These are phyloP conservation scores for Diphasiastrum complanatum DNA, from an alignment of 83 land plant species.

Conservation along the genomic window DNA sequence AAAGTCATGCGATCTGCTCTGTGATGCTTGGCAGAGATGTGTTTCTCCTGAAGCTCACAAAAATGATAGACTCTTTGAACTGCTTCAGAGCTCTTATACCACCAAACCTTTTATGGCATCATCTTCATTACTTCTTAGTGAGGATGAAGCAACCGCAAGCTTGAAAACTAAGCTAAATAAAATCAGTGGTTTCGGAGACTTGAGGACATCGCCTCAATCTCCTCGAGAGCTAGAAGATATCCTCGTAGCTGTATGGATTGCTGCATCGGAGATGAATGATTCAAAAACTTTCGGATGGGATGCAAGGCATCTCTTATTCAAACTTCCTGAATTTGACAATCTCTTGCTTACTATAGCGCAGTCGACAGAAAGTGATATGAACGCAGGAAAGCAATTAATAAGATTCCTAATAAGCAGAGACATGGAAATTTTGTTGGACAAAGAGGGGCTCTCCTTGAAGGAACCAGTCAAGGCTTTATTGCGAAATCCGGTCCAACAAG, in stretches of 20 bases:
- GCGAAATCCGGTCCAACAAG: background rate
- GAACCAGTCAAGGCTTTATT: background rate
- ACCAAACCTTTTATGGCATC: too few relatives aligned
- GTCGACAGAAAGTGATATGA: background rate
- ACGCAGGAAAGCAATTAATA: background rate
- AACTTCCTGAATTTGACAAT: background rate
- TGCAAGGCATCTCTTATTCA: background rate
- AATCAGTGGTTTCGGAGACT: too few relatives aligned
- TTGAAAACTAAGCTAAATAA: too few relatives aligned
- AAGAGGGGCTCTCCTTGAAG: background rate
- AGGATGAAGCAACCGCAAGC: too few relatives aligned
- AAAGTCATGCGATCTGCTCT: background rate
- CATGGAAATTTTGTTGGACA: background rate
- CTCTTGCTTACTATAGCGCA: background rate
- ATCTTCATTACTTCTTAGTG: too few relatives aligned
- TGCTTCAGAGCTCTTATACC: too few relatives aligned
- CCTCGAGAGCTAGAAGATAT: background rate
- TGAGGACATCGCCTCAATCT: background rate
- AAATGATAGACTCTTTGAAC: constrained; percentile 4
- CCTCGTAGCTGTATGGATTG: background rate
- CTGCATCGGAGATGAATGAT: background rate
- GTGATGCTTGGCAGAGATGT: constrained; percentile 9
- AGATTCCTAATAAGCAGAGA: background rate
- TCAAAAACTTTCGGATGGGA: background rate
- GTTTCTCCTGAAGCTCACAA: background rate